These are phyloP conservation scores for Aspergillus intermedius DNA, from an alignment of 2,329 filamentous ascomycete genomes.

Conservation along the genomic window DNA sequence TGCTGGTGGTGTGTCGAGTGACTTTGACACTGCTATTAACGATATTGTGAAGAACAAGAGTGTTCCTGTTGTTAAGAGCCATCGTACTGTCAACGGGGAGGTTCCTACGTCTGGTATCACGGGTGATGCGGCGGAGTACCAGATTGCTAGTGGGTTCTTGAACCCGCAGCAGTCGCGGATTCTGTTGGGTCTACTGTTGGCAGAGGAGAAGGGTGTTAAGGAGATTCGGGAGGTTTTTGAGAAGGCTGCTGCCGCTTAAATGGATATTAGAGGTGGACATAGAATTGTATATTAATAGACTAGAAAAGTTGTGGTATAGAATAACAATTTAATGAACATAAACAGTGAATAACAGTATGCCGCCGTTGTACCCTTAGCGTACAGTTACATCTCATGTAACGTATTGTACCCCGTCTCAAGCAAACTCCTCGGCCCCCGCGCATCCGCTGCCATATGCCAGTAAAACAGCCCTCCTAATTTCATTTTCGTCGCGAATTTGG, in stretches of 20 bases:
- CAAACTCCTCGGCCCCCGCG: constrained; percentile 50
- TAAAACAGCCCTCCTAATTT: constrained; percentile 72
- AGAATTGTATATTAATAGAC: neutral
- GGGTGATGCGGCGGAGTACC: constrained; percentile 6
- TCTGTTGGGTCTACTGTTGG: constrained; percentile 8
- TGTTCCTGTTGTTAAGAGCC: constrained; percentile 18
- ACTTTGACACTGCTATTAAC: constrained; percentile 11
- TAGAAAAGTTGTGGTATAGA: too few relatives aligned
- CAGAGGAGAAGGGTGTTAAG: constrained; percentile 6
- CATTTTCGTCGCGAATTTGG: constrained; percentile 63
- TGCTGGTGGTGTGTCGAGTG: constrained; percentile 14
- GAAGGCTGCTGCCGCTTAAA: constrained; percentile 6
- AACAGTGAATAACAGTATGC: neutral
- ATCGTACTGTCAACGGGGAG: constrained; percentile 20
- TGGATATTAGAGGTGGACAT: neutral
- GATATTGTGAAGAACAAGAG: constrained; percentile 10
- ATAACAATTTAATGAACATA: too few relatives aligned
- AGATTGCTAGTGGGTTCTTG: constrained; percentile 16
- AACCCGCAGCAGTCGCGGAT: constrained; percentile 8
- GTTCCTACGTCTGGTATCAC: constrained; percentile 14
- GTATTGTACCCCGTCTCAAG: constrained; percentile 55
- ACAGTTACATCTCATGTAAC: constrained; percentile 38
- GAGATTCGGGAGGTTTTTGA: constrained; percentile 6
- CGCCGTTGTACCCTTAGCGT: neutral
- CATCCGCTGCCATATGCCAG: constrained; percentile 71